These are phyloP conservation scores for Taiwanofungus camphoratus DNA, from an alignment of 1,284 basidiomycete species.

Conservation along the genomic window DNA sequence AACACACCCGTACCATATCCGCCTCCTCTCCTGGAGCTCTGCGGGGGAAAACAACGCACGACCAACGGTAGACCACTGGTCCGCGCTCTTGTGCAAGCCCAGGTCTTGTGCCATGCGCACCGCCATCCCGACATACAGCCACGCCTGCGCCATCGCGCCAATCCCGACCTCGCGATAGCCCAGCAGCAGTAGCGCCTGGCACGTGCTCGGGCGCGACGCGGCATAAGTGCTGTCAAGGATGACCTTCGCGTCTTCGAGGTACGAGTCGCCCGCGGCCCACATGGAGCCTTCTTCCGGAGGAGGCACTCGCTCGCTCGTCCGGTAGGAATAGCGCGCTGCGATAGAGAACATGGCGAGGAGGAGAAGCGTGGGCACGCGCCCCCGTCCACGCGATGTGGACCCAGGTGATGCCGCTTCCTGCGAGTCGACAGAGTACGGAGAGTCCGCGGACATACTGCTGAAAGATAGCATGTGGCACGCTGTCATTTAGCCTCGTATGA, in stretches of 20 bases:
- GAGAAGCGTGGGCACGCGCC: slow-evolving; percentile 58
- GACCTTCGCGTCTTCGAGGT: slow-evolving; percentile 62
- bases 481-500: background rate
- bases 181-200: slow-evolving; percentile 74
- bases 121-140: slow-evolving; percentile 77
- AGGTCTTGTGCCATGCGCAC: slow-evolving; percentile 84
- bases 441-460: slow-evolving; percentile 18
- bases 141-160: slow-evolving; percentile 82
- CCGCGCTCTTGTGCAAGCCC: slow-evolving; percentile 78
- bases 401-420: slow-evolving; percentile 28
- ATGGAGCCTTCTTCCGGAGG: slow-evolving; percentile 52
- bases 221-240: slow-evolving; percentile 66
- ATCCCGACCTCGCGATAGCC: slow-evolving; percentile 82
- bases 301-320: slow-evolving; percentile 26
- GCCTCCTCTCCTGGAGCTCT: slow-evolving; percentile 68
- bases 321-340: slow-evolving; percentile 59
- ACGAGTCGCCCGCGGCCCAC: slow-evolving; percentile 79
- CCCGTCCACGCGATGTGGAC: slow-evolving; percentile 32
- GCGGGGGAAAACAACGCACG: slow-evolving; percentile 54
- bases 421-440: slow-evolving; percentile 23
- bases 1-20: slow-evolving; percentile 80
- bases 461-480: background rate
- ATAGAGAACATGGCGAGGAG: slow-evolving; percentile 75
- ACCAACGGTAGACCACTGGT: slow-evolving; percentile 61
- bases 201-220: slow-evolving; percentile 59